phyloP scores from a whole-genome alignment of 225 moss, liverwort and hornwort species.

The Climacium dendroides region DNA sequence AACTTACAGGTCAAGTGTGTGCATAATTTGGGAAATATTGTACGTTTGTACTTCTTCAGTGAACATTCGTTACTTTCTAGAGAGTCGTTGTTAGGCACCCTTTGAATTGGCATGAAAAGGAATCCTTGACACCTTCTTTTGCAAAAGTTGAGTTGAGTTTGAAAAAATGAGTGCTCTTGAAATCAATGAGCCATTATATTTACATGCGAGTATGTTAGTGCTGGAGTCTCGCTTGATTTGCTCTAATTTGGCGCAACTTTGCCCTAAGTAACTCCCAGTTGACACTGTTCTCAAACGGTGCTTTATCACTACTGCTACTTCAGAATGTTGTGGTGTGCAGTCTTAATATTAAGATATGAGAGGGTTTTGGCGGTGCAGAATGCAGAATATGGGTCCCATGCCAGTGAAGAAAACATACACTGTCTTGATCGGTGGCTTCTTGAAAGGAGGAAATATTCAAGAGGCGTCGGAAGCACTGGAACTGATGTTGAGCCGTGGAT shows the following conservation, averaged over 20 bases:
- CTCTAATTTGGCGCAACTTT: neutral
- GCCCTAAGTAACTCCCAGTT: neutral
- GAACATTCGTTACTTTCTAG: neutral
- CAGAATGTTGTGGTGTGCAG: neutral
- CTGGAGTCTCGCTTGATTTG: neutral
- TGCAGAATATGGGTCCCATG: conserved; percentile 48
- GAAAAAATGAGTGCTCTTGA: neutral
- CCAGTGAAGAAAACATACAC: conserved; percentile 79
- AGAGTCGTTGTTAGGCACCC: neutral
- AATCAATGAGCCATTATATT: neutral
- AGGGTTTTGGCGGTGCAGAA: conserved; percentile 14
- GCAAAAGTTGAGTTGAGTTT: neutral
- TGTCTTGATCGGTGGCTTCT: conserved; percentile 74
- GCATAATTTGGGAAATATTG: neutral
- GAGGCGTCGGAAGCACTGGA: conserved; percentile 64
- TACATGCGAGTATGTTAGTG: neutral
- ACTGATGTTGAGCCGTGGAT: conserved; percentile 51
- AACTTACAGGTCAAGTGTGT: neutral
- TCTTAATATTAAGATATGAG: neutral
- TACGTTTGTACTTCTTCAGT: neutral
- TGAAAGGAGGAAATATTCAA: conserved; percentile 65
- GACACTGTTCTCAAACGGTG: neutral
- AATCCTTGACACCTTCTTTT: neutral
- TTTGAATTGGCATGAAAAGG: neutral
- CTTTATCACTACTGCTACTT: neutral